phyloP scores from a whole-genome alignment of 2,329 filamentous ascomycete species.

The Aspergillus latus region DNA sequence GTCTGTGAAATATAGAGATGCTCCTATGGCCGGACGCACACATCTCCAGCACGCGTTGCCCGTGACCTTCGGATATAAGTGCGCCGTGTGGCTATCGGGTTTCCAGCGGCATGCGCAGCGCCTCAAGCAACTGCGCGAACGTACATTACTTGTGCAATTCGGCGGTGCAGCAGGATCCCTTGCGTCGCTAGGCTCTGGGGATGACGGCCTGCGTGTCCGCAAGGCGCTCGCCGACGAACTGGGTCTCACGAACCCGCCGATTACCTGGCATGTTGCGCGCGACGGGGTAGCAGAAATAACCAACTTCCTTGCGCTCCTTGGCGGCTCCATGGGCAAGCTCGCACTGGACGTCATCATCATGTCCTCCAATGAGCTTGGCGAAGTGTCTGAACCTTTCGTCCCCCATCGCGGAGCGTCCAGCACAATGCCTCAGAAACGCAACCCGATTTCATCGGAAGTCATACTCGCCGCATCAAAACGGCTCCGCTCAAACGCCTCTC shows the following conservation, averaged over 20 bases:
- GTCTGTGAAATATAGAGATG: constrained; percentile 50
- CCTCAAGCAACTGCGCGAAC: constrained; percentile 47
- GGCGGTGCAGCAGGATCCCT: constrained; percentile 58
- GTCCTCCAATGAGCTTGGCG: constrained; percentile 57
- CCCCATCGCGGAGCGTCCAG: constrained; percentile 55
- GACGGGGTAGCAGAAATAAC: constrained; percentile 56
- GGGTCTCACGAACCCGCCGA: constrained; percentile 49
- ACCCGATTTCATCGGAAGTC: constrained; percentile 59
- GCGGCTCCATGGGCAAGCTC: constrained; percentile 56
- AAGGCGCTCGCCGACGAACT: constrained; percentile 52
- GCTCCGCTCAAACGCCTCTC: constrained; percentile 52
- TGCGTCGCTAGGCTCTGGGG: constrained; percentile 52
- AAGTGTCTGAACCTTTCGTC: constrained; percentile 58
- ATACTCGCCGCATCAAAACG: constrained; percentile 57
- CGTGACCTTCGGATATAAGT: constrained; percentile 60
- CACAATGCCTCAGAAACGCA: constrained; percentile 61
- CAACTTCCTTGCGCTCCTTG: constrained; percentile 55
- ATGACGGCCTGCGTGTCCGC: constrained; percentile 52
- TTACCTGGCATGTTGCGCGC: constrained; percentile 59
- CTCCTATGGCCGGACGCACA: constrained; percentile 58
- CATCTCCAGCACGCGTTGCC: constrained; percentile 60
- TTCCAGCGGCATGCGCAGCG: constrained; percentile 52
- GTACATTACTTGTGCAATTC: constrained; percentile 55
- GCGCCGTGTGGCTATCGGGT: constrained; percentile 55
- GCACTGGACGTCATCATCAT: constrained; percentile 59